Base-by-base conservation (phyloP, 257 asterid species). In the Solanum pennellii region DNA sequence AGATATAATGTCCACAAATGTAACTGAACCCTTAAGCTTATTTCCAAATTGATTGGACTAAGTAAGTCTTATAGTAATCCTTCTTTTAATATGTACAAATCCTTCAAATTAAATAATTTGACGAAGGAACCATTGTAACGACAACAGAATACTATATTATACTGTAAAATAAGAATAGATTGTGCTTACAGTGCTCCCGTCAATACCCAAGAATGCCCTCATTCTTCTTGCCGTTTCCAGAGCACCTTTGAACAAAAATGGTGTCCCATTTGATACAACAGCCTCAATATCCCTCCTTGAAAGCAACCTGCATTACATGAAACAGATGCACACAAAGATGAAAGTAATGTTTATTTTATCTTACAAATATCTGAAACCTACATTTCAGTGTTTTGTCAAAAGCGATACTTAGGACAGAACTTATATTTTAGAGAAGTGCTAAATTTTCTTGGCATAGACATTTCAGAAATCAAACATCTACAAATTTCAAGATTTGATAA, bases 161-260 rank as follows among this genome's bases (percentile, higher is more conserved):
- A 79, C 31, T n/a, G 20, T 75, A 59, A 76, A 41, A 12, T 21
- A 39, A 76, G 83, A 76, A 47, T 47, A 47, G 66, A 79, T 27
- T 42, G 65, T 11, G 88, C 96, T 85, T 91, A 95, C 98, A 60
- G 87, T 92, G 87, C 88, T 86, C 89, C 91, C 94, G 87, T 91
- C 95, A 82, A 92, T 59, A 86, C 92, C 97, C 94, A 96, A 83
- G 91, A 93, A 96, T 12, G 93, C 87, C 90, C 94, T 91, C 98
- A 96, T 92, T 91, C 94, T 94, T 76, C 95, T 90, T 33, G 98
- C 94, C 37, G 95, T 90, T 86, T 94, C 95, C 31, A 96, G 93
- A 6, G 99, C 98, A 90, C 95, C 91, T 90, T 92, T 94, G 92
- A 95, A 96, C 86, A 96, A 88, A 92, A 95, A 95, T 16, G 98